Conservation (phyloP, 2,329 filamentous ascomycete genomes). For the Aspergillus floridensis region DNA sequence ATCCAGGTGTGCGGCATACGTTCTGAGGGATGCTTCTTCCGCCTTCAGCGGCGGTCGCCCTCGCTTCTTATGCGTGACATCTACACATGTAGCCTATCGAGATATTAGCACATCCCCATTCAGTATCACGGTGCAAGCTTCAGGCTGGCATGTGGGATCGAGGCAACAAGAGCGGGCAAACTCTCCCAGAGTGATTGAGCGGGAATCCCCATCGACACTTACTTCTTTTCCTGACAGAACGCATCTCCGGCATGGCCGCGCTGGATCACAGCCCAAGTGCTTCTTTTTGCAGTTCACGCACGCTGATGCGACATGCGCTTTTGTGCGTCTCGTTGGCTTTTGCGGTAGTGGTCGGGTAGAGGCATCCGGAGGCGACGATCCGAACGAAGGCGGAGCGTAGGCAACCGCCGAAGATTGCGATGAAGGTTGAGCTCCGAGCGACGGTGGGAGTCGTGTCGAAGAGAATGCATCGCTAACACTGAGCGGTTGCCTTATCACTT, state of each 20-base stretch:
- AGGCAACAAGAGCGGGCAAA: neutral
- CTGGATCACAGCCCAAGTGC: constrained; percentile 47
- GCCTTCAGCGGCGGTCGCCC: constrained; percentile 45
- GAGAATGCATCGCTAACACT: constrained; percentile 20
- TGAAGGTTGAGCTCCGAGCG: constrained; percentile 20
- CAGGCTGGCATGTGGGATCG: neutral
- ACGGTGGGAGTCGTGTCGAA: constrained; percentile 17
- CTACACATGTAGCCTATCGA: constrained; percentile 41
- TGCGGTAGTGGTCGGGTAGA: constrained; percentile 30
- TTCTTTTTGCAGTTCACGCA: constrained; percentile 52
- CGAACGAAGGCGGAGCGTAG: constrained; percentile 27
- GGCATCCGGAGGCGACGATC: constrained; percentile 21
- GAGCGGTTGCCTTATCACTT: constrained; percentile 18
- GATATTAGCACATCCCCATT: neutral
- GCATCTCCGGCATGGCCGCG: constrained; percentile 46
- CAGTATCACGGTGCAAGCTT: neutral
- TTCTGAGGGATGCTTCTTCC: constrained; percentile 38
- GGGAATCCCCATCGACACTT: constrained; percentile 17
- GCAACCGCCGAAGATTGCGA: constrained; percentile 21
- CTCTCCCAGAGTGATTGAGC: neutral
- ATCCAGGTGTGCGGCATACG: constrained; percentile 31
- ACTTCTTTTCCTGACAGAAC: constrained; percentile 48
- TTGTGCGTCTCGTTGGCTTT: constrained; percentile 44
- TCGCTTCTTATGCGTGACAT: constrained; percentile 50
- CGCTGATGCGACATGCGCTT: constrained; percentile 49